Evolutionary conservation across 768 basidiomycete species (phyloP), one percentile per base, ranked within the genome.

Genomic region (Psilocybe tampanensis): DNA sequence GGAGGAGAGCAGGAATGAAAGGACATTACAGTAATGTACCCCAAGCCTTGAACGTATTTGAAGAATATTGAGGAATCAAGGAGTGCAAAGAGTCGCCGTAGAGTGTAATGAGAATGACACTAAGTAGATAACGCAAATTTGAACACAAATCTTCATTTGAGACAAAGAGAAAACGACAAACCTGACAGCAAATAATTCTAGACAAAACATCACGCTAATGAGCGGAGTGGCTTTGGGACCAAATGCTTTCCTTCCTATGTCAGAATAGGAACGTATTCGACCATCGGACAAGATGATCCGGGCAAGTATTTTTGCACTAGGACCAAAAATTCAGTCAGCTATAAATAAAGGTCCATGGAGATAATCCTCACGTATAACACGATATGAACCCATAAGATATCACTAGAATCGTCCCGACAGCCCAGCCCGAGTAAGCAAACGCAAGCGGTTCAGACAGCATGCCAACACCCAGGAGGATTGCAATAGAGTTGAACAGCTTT

Each of bases 391-490:
- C 93, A 64, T 94, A 95, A 51, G 83, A 82, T 11, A 92, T 67
- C 55, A 96, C 84, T 15, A 98, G 75, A 22, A 81, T 7, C 0
- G 86, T 88, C 0, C 96, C 95, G 34, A 80, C 76, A 17, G 88
- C 73, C 95, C 95, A 98, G 2, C 95, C 96, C 2, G 93, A 84
- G 64, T 92, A 93, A 1, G 94, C 86, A 65, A 97, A 96, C 0
- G 95, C 95, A 22, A 97, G 78, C 0, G 94, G 93, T 67, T 93
- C 88, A 12, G 92, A 92, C 17, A 95, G 80, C 79, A 96, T 88
- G 3, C 94, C 94, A 60, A 95, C 88, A 6, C 94, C 94, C 18
- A 94, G 77, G 11, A 96, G 75, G 32, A 95, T 90, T 13, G 92
- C 92, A 29, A 88, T 90, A 9, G 88, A 88, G 64, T 95, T 95